phyloP scores from a whole-genome alignment of 1,284 basidiomycete genomes.

The Crepidotus sp. region DNA sequence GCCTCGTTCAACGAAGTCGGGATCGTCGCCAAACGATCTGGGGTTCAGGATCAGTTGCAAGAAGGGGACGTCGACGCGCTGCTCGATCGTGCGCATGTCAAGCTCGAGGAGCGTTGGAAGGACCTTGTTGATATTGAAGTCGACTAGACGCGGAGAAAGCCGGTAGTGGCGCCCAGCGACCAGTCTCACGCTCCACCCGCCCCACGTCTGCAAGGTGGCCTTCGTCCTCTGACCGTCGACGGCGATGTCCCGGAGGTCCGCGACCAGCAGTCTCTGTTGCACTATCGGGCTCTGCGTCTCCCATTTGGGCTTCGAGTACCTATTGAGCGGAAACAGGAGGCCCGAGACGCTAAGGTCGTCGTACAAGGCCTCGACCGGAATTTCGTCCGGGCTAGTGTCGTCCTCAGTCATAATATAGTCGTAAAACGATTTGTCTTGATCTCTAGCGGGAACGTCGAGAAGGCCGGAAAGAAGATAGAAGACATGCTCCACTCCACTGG shows the following conservation, averaged over 20 bases:
- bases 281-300: slow-evolving; percentile 29
- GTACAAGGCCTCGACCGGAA: slow-evolving; percentile 39
- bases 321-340: slow-evolving; percentile 34
- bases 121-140: slow-evolving; percentile 40
- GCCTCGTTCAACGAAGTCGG: slow-evolving; percentile 12
- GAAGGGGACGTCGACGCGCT: slow-evolving; percentile 27
- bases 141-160: slow-evolving; percentile 39
- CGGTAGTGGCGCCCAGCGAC: slow-evolving; percentile 29
- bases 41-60: slow-evolving; percentile 36
- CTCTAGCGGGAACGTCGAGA: slow-evolving; percentile 30
- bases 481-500: slow-evolving; percentile 25
- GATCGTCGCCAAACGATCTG: slow-evolving; percentile 26
- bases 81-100: slow-evolving; percentile 28
- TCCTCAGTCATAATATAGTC: slow-evolving; percentile 32
- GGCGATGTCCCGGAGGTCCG: slow-evolving; percentile 32
- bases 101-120: slow-evolving; percentile 37
- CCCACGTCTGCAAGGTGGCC: slow-evolving; percentile 33
- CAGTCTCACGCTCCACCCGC: slow-evolving; percentile 23
- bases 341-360: slow-evolving; percentile 38
- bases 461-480: slow-evolving; percentile 35
- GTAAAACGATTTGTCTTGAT: slow-evolving; percentile 35
- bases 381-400: slow-evolving; percentile 20
- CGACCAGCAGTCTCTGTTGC: slow-evolving; percentile 30
- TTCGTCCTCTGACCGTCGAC: slow-evolving; percentile 26
- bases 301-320: slow-evolving; percentile 31